Percentiles rank a stretch among this genome's conserved stretches.
phyloP scores from a whole-genome alignment of 2,329 filamentous ascomycete species.

The Capronia coronata region DNA sequence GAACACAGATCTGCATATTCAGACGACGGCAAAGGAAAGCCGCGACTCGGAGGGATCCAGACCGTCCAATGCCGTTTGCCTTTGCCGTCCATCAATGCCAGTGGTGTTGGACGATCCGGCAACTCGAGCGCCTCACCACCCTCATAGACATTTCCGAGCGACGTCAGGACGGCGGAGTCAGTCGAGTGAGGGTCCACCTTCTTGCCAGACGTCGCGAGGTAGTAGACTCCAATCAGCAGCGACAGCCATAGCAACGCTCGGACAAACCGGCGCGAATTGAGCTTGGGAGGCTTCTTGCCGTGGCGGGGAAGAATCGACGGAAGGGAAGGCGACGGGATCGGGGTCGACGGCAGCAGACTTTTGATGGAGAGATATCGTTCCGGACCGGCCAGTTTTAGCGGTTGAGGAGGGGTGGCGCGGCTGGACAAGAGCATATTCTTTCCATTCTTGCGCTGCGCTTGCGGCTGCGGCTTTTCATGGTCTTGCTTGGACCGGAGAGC shows the following conservation, averaged over 20 bases:
- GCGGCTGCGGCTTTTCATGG: conserved; percentile 16
- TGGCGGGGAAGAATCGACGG: conserved; percentile 61
- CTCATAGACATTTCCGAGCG: conserved; percentile 51
- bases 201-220: conserved; percentile 33
- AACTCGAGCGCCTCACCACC: conserved; percentile 57
- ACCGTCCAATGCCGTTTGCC: conserved; percentile 71
- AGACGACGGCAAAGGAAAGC: conserved; percentile 60
- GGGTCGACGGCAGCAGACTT: conserved; percentile 48
- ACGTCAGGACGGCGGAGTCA: conserved; percentile 36
- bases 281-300: conserved; percentile 54
- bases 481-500: conserved; percentile 6
- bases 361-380: conserved; percentile 21
- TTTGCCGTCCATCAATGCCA: conserved; percentile 60
- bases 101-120: conserved; percentile 66
- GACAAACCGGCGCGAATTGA: conserved; percentile 53
- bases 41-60: conserved; percentile 61
- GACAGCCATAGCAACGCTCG: conserved; percentile 51
- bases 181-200: conserved; percentile 22
- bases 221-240: conserved; percentile 48
- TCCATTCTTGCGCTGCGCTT: no score
- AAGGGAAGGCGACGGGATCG: conserved; percentile 63
- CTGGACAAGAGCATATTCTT: conserved; percentile 34
- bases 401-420: conserved; percentile 30
- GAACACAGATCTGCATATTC: conserved; percentile 65
- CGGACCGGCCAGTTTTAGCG: conserved; percentile 14